A percentile compares a stretch with the other conserved stretches of the same genome.
Conservation (phyloP, 2,329 filamentous ascomycete genomes). For the Parastagonospora nodorum region DNA sequence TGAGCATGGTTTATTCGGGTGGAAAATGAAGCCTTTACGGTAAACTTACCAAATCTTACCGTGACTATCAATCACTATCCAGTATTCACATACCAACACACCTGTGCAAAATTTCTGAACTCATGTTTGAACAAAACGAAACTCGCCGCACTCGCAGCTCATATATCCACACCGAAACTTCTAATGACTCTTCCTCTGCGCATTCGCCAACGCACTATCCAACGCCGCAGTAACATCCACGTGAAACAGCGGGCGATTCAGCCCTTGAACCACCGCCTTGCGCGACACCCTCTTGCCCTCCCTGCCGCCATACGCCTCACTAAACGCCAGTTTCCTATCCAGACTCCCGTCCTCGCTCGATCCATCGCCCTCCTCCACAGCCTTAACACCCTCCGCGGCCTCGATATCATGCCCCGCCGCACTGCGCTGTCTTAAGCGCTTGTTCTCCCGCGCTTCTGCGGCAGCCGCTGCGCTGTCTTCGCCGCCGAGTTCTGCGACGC, state of each 20-base stretch:
- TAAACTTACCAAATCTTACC: no score
- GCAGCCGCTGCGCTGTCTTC: conserved; percentile 71
- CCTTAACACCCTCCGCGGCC: conserved; percentile 21
- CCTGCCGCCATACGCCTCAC: conserved; percentile 37
- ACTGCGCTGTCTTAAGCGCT: conserved; percentile 41
- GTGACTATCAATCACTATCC: no score
- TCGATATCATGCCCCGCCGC: conserved; percentile 50
- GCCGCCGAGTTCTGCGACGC: conserved; percentile 85
- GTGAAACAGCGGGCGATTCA: conserved; percentile 94
- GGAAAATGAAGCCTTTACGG: no score
- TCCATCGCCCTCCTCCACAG: conserved; percentile 11
- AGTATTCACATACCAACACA: no score
- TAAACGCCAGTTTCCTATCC: conserved; percentile 38
- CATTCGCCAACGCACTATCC: conserved; percentile 84
- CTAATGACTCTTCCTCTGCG: conserved; percentile 50
- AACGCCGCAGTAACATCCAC: conserved; percentile 90
- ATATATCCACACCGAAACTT: no score
- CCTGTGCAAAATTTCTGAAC: no score
- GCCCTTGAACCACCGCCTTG: conserved; percentile 72
- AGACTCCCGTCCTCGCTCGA: conserved; percentile 33
- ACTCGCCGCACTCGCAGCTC: no score
- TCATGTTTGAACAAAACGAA: no score
- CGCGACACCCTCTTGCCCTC: conserved; percentile 34
- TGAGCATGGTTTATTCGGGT: no score
- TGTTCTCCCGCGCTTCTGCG: conserved; percentile 69